These are phyloP conservation scores for Pseudopediastrum boryanum DNA, from an alignment of 139 green algal species.

Conservation along the genomic window DNA sequence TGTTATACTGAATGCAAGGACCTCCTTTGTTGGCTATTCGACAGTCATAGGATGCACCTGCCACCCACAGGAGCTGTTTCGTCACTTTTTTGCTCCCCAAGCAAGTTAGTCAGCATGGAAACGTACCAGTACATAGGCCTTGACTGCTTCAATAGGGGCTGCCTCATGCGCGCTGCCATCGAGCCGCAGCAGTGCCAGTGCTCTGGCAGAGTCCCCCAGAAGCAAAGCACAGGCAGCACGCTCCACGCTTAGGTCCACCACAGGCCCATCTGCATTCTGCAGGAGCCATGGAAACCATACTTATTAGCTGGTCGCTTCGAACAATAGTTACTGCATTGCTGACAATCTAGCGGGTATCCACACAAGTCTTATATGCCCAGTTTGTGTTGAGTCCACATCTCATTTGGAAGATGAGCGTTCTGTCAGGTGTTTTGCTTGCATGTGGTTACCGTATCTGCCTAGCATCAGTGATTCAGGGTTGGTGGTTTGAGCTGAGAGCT, in stretches of 20 bases:
- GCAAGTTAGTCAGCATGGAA: background rate
- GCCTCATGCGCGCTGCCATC: background rate
- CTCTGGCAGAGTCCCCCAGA: constrained; percentile 33
- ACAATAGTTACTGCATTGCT: too few relatives aligned
- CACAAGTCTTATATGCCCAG: too few relatives aligned
- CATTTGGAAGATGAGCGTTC: too few relatives aligned
- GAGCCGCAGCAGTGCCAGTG: constrained; percentile 31
- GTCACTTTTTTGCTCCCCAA: background rate
- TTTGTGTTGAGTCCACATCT: too few relatives aligned
- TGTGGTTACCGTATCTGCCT: too few relatives aligned
- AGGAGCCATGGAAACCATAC: too few relatives aligned
- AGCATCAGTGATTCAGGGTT: too few relatives aligned
- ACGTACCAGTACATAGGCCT: constrained; percentile 38
- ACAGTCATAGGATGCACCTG: background rate
- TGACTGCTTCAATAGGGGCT: constrained; percentile 1
- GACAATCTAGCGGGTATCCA: too few relatives aligned
- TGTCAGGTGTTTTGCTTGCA: too few relatives aligned
- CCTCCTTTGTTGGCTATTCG: background rate
- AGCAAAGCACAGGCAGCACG: constrained; percentile 33
- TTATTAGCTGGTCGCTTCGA: too few relatives aligned
- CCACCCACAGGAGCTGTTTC: background rate
- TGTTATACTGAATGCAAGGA: background rate
- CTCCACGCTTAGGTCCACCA: constrained; percentile 33
- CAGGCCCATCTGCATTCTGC: too few relatives aligned
- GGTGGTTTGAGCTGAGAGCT: too few relatives aligned